phyloP scores from a whole-genome alignment of 2,329 filamentous ascomycete genomes.

The Aureobasidium sp. region DNA sequence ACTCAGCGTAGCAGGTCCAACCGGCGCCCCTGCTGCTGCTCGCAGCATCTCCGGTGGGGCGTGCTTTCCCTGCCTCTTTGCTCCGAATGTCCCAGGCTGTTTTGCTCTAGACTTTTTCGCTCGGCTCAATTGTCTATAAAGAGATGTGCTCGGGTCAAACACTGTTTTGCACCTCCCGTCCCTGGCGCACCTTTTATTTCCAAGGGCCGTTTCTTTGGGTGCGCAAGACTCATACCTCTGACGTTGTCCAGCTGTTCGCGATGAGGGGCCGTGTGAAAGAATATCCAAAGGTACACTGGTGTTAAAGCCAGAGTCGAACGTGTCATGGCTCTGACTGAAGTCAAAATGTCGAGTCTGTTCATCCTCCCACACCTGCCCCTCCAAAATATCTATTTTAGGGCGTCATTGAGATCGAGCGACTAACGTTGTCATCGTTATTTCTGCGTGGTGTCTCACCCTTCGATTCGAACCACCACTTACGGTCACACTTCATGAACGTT shows the following conservation, averaged over 20 bases:
- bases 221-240: neutral
- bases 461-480: neutral
- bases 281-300: neutral
- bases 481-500: neutral
- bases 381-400: neutral
- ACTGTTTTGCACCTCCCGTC: neutral
- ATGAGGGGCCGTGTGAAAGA: neutral
- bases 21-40: neutral
- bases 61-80: neutral
- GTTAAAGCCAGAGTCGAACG: neutral
- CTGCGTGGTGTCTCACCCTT: neutral
- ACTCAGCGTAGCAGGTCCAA: neutral
- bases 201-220: neutral
- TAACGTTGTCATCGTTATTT: neutral
- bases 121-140: neutral
- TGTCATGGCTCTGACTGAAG: conserved; percentile 1
- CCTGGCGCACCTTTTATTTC: neutral
- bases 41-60: neutral
- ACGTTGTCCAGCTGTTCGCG: neutral
- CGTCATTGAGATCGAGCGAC: neutral
- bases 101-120: neutral
- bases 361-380: neutral
- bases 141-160: neutral
- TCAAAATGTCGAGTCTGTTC: neutral
- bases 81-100: neutral